These are phyloP conservation scores for Kazachstania kunashirensis DNA, from an alignment of 805 yeast species.

Conservation along the genomic window DNA sequence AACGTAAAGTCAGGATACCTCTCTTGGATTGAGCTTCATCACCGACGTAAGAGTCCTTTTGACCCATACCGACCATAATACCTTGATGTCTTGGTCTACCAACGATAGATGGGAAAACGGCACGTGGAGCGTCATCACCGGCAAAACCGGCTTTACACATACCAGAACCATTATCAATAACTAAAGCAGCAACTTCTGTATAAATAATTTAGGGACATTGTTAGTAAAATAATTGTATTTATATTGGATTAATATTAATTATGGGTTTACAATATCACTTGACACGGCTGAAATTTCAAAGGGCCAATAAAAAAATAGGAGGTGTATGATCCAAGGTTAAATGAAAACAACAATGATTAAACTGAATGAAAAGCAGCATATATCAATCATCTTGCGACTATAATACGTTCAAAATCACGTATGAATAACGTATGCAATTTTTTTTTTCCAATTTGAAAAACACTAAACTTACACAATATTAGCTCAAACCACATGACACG, in stretches of 20 bases:
- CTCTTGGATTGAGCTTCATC: slow-evolving; percentile 99
- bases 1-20: slow-evolving; percentile 97
- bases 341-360: no score
- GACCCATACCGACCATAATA: slow-evolving; percentile 99
- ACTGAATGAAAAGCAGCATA: no score
- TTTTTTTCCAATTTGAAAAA: no score
- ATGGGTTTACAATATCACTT: background rate
- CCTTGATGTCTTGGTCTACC: slow-evolving; percentile 99
- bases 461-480: no score
- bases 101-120: slow-evolving; percentile 99
- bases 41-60: slow-evolving; percentile 98
- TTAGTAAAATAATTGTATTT: background rate
- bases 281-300: background rate
- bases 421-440: no score
- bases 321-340: no score
- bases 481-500: no score
- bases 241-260: background rate
- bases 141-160: slow-evolving; percentile 99
- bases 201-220: slow-evolving; percentile 1
- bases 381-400: no score
- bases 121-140: slow-evolving; percentile 99
- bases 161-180: slow-evolving; percentile 99
- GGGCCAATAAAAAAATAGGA: background rate
- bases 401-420: no score
- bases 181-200: slow-evolving; percentile 39